A percentile compares a stretch with the other conserved stretches of the same genome.
These are phyloP conservation scores for Phytophthora idaei DNA, from an alignment of 352 stramenopile species.

Conservation along the genomic window DNA sequence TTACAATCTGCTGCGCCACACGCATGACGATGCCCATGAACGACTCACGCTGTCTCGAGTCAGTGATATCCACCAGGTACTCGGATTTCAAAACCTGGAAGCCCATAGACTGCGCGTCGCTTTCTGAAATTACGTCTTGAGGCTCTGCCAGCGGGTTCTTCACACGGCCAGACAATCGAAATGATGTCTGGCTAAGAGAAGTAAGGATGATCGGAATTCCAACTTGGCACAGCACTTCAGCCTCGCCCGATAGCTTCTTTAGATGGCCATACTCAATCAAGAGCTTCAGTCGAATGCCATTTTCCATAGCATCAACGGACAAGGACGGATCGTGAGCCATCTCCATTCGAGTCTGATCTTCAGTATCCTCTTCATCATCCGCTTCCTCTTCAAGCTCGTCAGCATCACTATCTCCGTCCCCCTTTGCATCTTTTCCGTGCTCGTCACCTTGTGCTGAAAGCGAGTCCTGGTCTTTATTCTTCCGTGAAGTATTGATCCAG, in stretches of 20 bases:
- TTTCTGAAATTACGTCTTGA: constrained; percentile 61
- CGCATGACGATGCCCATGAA: constrained; percentile 89
- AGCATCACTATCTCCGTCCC: constrained; percentile 35
- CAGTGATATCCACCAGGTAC: constrained; percentile 84
- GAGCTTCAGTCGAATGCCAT: constrained; percentile 78
- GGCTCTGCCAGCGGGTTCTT: constrained; percentile 60
- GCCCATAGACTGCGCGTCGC: constrained; percentile 66
- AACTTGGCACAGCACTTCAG: constrained; percentile 82
- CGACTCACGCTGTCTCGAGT: constrained; percentile 72
- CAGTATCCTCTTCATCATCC: constrained; percentile 60
- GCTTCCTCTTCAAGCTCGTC: constrained; percentile 60
- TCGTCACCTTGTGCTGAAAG: constrained; percentile 13
- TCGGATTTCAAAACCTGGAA: constrained; percentile 85
- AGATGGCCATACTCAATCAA: constrained; percentile 82
- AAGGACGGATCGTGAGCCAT: constrained; percentile 72
- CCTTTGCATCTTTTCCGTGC: constrained; percentile 14
- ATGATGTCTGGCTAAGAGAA: constrained; percentile 79
- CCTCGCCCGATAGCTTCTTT: constrained; percentile 68
- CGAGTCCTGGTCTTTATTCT: constrained; percentile 31
- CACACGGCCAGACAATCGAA: constrained; percentile 68
- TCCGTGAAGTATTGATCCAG: constrained; percentile 64
- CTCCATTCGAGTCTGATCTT: constrained; percentile 60
- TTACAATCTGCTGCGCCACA: constrained; percentile 82
- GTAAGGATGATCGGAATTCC: constrained; percentile 86
- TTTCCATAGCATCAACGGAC: constrained; percentile 87